phyloP scores from a whole-genome alignment of 2,329 filamentous ascomycete genomes.

The Trichoderma hamatum region DNA sequence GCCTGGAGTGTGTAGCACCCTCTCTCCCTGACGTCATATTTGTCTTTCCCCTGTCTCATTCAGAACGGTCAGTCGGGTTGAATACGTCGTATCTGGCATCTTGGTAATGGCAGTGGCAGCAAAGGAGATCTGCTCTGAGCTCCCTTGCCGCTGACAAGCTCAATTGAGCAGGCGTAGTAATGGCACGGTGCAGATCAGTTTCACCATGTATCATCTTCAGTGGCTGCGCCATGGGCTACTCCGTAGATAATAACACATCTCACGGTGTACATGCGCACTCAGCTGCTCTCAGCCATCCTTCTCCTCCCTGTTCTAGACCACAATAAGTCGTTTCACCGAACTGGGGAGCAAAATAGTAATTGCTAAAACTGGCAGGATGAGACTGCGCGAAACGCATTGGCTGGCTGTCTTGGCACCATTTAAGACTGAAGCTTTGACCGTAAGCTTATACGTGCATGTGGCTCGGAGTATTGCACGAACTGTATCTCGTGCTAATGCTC shows the following conservation, averaged over 20 bases:
- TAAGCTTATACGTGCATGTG: neutral
- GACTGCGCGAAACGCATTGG: neutral
- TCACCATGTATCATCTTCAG: neutral
- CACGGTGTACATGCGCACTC: neutral
- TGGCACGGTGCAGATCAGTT: neutral
- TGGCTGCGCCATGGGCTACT: neutral
- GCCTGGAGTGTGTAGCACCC: neutral
- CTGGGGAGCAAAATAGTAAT: neutral
- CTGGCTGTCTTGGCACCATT: neutral
- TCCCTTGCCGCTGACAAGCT: neutral
- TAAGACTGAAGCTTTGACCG: neutral
- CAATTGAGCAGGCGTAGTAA: neutral
- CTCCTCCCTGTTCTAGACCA: constrained; percentile 2
- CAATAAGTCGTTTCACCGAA: neutral
- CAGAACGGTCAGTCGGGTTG: neutral
- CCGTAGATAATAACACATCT: neutral
- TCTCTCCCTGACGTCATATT: constrained; percentile 1
- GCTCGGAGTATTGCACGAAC: too few relatives aligned
- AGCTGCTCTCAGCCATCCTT: neutral
- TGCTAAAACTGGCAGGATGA: neutral
- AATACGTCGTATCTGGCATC: neutral
- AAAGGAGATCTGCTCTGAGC: neutral
- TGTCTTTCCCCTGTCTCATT: neutral
- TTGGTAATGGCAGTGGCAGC: neutral
- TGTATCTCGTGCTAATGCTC: neutral